Conservation (phyloP, 371 early-diverging fungal genomes). For the Cokeromyces recurvatus region DNA sequence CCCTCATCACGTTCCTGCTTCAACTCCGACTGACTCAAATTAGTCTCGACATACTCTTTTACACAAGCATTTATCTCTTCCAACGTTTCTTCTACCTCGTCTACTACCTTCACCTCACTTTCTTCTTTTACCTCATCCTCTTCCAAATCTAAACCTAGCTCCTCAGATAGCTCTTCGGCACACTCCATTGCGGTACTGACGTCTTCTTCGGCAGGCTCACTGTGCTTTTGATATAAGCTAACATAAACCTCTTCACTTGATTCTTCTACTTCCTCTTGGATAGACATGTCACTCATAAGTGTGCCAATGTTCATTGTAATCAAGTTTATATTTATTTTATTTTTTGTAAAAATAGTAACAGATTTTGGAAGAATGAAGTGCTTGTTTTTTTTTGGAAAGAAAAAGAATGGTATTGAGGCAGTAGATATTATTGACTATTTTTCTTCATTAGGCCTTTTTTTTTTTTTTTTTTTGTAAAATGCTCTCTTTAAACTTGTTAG, state of each 20-base stretch:
- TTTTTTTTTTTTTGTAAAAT: conserved; percentile 4
- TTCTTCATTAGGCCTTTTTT: conserved; percentile 6
- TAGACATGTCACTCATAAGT: conserved; percentile 2
- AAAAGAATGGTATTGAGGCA: conserved; percentile 1
- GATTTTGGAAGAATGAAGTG: too few species aligned
- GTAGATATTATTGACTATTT: conserved; percentile 1
- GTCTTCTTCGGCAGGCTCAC: conserved; percentile 5
- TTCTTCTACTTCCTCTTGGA: conserved; percentile 1
- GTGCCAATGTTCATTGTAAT: conserved; percentile 2
- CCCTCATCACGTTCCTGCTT: too few species aligned
- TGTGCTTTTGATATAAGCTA: conserved; percentile 3
- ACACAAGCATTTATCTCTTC: too few species aligned
- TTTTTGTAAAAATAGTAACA: too few species aligned
- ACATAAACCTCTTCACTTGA: conserved; percentile 1
- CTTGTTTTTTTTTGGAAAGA: neutral
- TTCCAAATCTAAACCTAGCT: too few species aligned
- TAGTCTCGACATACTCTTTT: too few species aligned
- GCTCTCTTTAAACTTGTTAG: conserved; percentile 10
- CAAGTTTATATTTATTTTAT: too few species aligned
- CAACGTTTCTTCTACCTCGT: too few species aligned
- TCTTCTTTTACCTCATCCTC: too few species aligned
- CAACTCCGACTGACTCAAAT: too few species aligned
- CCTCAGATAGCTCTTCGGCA: too few species aligned
- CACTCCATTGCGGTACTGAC: conserved; percentile 3
- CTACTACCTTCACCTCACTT: too few species aligned